Evolutionary conservation across 768 basidiomycete genomes (phyloP), one percentile per base, ranked within the genome.

Genomic region (Leucogyrophana mollusca): DNA sequence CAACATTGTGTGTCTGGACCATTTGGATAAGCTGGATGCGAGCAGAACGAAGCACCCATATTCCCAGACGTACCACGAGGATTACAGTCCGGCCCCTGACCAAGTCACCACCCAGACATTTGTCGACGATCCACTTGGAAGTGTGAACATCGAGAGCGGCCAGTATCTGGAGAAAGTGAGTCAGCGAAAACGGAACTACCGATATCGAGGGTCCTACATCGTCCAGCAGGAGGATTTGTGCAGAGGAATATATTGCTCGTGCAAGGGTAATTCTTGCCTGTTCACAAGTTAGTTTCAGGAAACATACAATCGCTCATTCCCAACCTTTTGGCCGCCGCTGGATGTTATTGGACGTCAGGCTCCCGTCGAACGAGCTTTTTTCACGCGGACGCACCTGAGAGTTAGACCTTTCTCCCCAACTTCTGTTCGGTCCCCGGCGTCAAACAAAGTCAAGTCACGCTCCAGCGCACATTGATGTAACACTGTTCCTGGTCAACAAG

Each of bases 341-440:
- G 17, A 34, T 17, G 14, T 9, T 14, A 30, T 8, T 17, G 20
- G 43, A 21, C 18, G 30, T 39, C 22, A 32, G 33, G 32, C 45
- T 40, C 34, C 6, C 33, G 4, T 16, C 3, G 22, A 34, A 22
- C 4, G 14, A n/a, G 14, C 17, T 4, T 35, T 27, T 16, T 11
- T 17, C 10, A 33, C 5, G 2, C 6, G 16, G 9, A 32, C 51
- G 18, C 35, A 69, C 69, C 70, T 72, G 24, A 81, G 53, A 1
- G 80, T 86, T 6, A 83, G 59, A 2, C 84, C 85, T 55, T 82
- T 84, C 58, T 88, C 85, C 7, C 85, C 84, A 20, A 87, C 79
- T 65, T 88, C 85, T 0, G 85, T 85, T 32, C 70, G 56, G 56
- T 87, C 86, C 0, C 85, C 83, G 18, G 83, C 83, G 21, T 73